Base-by-base conservation (phyloP, 768 basidiomycete genomes). In the Xerocomus spinulosus region DNA sequence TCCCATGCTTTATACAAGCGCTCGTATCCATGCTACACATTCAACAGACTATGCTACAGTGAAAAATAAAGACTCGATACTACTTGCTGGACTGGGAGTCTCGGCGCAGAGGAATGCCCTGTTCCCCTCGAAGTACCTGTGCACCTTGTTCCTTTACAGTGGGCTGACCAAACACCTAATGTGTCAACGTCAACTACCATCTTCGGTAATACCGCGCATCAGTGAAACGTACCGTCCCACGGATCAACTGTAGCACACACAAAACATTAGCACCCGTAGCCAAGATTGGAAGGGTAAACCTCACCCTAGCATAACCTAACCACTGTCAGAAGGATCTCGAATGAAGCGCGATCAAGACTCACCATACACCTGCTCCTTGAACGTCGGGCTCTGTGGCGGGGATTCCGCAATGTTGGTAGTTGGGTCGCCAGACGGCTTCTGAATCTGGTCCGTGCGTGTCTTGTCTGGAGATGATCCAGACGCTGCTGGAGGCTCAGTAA, bases 361-460 rank as follows among this genome's bases (percentile, higher is more conserved):
- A 79, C 81, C 81, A 38, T 81, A 73, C 8, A 81, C 77, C 48
- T 70, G 73, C 38, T 83, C 80, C 60, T 80, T 82, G 68, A 82
- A 83, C 13, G 80, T 70, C 25, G 76, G 71, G 26, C 47, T 55
- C 30, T 46, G 63, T 42, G 49, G 55, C 12, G 59, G 48, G 33
- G 57, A 40, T 14, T 57, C 66, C 25, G 59, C 60, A 18, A 64
- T 56, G 18, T 61, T 60, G 44, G 54, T 28, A 18, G 53, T 61
- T 18, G 55, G 57, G 13, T 65, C 67, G 39, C 62, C 51, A 26
- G 60, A 57, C 9, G 62, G 50, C 38, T 51, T 51, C 48, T 56
- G 58, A 33, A 59, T 63, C 49, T 60, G 64, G 38, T 61, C 59
- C 18, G 53, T 52, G 47, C 57, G 68, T 3, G 71, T 63, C 30